These are phyloP conservation scores for Pichia sp. DNA, from an alignment of 1,139 yeast genomes.

Conservation along the genomic window DNA sequence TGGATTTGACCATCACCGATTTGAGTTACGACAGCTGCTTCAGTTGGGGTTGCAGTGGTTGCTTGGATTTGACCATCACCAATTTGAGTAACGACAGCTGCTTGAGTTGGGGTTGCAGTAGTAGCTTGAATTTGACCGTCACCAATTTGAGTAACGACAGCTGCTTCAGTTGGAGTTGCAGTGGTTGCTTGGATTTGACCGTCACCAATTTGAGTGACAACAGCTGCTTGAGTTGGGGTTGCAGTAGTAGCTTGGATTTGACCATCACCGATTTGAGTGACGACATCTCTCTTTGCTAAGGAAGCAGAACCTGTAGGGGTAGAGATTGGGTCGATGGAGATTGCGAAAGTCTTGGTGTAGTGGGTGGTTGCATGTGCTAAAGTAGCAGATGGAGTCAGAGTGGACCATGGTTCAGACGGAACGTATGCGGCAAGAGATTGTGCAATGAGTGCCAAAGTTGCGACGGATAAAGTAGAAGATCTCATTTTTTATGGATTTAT, in stretches of 20 bases:
- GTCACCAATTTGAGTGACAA: slow-evolving; percentile 19
- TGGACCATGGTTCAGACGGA: slow-evolving; percentile 69
- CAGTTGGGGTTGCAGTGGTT: slow-evolving; percentile 16
- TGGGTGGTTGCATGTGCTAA: slow-evolving; percentile 57
- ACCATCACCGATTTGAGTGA: slow-evolving; percentile 37
- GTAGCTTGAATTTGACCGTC: slow-evolving; percentile 30
- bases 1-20: slow-evolving; percentile 60
- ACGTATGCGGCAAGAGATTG: slow-evolving; percentile 55
- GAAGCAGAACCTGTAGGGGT: slow-evolving; percentile 27
- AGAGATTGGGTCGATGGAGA: slow-evolving; percentile 53
- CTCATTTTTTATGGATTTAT: slow-evolving; percentile 12
- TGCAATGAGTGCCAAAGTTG: slow-evolving; percentile 31
- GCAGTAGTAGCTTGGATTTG: slow-evolving; percentile 37
- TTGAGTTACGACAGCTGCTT: slow-evolving; percentile 40
- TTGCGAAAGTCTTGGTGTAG: slow-evolving; percentile 58
- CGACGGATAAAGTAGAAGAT: slow-evolving; percentile 15
- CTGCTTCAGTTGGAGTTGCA: slow-evolving; percentile 26
- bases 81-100: slow-evolving; percentile 31
- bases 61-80: slow-evolving; percentile 36
- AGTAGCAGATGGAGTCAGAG: slow-evolving; percentile 56
- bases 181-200: slow-evolving; percentile 28
- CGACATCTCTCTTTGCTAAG: slow-evolving; percentile 26
- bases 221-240: slow-evolving; percentile 2
- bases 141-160: slow-evolving; percentile 35
- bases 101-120: slow-evolving; percentile 30